These are phyloP conservation scores for Acanthamoeba polyphaga DNA, from an alignment of 208 protist species.

Conservation along the genomic window DNA sequence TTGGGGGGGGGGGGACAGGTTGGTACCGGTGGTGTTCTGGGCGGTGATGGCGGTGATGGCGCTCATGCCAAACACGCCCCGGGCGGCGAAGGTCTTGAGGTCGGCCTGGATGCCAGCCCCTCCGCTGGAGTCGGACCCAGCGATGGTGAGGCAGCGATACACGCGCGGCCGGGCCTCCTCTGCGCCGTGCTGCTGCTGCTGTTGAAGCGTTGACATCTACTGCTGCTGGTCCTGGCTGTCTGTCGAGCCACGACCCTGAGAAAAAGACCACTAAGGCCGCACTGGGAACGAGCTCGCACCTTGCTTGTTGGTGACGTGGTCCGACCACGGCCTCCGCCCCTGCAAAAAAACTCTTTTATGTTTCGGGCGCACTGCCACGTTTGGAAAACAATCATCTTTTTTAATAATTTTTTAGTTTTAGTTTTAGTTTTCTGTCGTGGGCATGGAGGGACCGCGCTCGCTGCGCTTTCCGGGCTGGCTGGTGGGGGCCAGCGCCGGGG, in stretches of 20 bases:
- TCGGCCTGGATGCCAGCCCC: constrained; percentile 86
- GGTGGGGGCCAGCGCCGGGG: neutral
- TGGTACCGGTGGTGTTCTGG: constrained; percentile 76
- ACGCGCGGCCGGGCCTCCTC: neutral
- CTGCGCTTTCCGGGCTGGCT: neutral
- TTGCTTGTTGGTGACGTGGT: too few species aligned
- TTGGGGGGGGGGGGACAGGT: too few species aligned
- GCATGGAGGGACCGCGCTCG: neutral
- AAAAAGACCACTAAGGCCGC: too few species aligned
- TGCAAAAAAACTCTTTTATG: too few species aligned
- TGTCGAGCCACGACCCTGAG: too few species aligned
- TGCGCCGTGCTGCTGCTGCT: neutral
- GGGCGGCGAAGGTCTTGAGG: constrained; percentile 81
- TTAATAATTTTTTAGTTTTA: too few species aligned
- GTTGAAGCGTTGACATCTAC: neutral
- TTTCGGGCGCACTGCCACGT: too few species aligned
- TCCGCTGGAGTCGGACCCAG: constrained; percentile 79
- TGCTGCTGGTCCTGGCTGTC: too few species aligned
- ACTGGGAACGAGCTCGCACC: too few species aligned
- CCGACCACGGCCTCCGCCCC: too few species aligned
- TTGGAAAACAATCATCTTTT: too few species aligned
- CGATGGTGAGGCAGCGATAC: constrained; percentile 77
- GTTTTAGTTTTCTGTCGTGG: too few species aligned
- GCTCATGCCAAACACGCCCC: constrained; percentile 82
- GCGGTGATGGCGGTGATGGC: constrained; percentile 81